A percentile compares a stretch with the other conserved stretches of the same genome.
Conservation (phyloP, 2,329 filamentous ascomycete genomes). For the Paecilomyces dactylethromorphus region DNA sequence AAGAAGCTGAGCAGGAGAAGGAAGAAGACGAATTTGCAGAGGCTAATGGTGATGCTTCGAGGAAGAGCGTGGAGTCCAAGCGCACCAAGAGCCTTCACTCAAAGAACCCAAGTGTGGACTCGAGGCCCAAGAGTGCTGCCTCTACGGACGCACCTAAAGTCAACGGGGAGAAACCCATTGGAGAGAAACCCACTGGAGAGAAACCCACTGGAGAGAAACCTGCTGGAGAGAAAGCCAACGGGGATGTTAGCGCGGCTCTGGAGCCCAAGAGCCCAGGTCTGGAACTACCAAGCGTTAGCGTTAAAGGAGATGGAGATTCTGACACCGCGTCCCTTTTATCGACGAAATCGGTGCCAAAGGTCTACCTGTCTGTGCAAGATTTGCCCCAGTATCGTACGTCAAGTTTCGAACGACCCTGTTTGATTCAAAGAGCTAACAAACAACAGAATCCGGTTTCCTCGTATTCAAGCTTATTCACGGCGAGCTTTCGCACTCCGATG, state of each 20-base stretch:
- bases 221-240: no score
- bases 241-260: no score
- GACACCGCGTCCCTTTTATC: not conserved
- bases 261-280: not conserved
- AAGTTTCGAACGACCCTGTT: constrained; percentile 23
- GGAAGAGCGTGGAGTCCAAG: constrained; percentile 25
- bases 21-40: constrained; percentile 40
- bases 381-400: constrained; percentile 23
- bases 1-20: constrained; percentile 45
- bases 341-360: constrained; percentile 3
- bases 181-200: no score
- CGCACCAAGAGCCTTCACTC: constrained; percentile 16
- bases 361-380: constrained; percentile 1
- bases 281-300: not conserved
- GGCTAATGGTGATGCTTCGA: constrained; percentile 13
- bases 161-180: no score
- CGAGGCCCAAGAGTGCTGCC: constrained; percentile 7
- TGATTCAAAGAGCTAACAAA: constrained; percentile 36
- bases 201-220: no score
- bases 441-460: constrained; percentile 74
- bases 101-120: constrained; percentile 24
- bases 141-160: not conserved
- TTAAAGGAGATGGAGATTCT: constrained; percentile 1
- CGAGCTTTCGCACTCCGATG: constrained; percentile 69
- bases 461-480: constrained; percentile 93